Base-by-base conservation (phyloP, 768 basidiomycete genomes). In the Kwoniella sp. region DNA sequence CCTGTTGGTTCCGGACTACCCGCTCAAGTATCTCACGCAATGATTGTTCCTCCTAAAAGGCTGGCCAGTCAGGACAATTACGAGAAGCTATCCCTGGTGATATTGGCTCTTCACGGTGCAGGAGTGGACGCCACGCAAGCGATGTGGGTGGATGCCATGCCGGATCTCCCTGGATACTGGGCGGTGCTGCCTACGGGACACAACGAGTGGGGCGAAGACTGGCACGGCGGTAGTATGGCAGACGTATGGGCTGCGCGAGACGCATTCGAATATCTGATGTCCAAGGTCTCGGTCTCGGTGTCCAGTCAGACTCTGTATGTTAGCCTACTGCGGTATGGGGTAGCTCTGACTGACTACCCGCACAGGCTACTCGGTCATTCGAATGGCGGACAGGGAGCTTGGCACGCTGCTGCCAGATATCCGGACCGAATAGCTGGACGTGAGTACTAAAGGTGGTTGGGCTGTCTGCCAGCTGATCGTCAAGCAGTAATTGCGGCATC, bases 121-220 rank as follows among this genome's bases (percentile, higher is more conserved):
- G 90, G 90, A 1, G 87, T 88, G 4, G 84, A 90, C 54, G 79
- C 88, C 7, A 38, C 43, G 1, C 67, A 76, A 23, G 59, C 78
- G 0, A 83, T 84, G 53, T 90, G 86, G 86, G 67, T 76, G 0
- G 78, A 82, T 14, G 79, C 85, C 0, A 72, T 91, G 11, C 81
- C 83, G 1, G 76, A 77, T 5, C 82, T 83, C 50, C 62, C 76
- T 22, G 74, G 75, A 6, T 84, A 81, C 49, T 95, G 91, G 91
- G 75, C 86, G 9, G 75, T 92, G 17, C 74, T 85, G n/a, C 87
- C 90, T 0, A 80, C 83, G n/a, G 90, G 91, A 0, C 77, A 84
- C 45, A 90, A 86, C 1, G 80, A 85, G 23, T 93, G 90, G 90
- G 90, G 90, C 0, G 78, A 91, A 37, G 91, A 95, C 71, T 93